A percentile compares a stretch with the other conserved stretches of the same genome.
phyloP scores from a whole-genome alignment of 768 basidiomycete genomes.

The Hebeloma cylindrosporum region DNA sequence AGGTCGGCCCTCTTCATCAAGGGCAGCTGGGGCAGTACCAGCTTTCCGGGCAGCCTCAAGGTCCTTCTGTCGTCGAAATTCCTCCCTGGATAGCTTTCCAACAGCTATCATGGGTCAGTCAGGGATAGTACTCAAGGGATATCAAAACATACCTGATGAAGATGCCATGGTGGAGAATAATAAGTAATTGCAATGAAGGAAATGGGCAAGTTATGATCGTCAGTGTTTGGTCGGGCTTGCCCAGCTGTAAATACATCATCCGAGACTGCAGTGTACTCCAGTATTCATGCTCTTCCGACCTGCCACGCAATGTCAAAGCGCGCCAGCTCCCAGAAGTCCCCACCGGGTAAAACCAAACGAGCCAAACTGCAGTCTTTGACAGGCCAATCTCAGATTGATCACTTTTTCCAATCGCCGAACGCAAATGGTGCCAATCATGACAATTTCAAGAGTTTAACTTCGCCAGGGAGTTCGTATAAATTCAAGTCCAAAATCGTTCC shows the following conservation, averaged over 20 bases:
- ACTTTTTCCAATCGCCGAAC: constrained; percentile 26
- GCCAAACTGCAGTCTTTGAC: constrained; percentile 12
- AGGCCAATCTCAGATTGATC: constrained; percentile 28
- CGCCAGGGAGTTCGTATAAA: not conserved
- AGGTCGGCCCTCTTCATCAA: constrained; percentile 91
- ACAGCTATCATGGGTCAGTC: constrained; percentile 37
- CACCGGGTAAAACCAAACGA: constrained; percentile 20
- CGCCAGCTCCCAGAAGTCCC: constrained; percentile 6
- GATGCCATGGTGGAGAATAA: constrained; percentile 34
- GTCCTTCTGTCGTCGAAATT: constrained; percentile 94
- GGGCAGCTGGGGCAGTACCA: constrained; percentile 93
- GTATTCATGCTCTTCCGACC: too few relatives aligned
- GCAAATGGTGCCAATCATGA: too few relatives aligned
- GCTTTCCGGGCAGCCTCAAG: constrained; percentile 98
- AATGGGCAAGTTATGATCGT: not conserved
- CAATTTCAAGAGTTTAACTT: not conserved
- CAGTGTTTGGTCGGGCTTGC: too few relatives aligned
- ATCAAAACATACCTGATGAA: constrained; percentile 36
- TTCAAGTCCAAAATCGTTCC: not conserved
- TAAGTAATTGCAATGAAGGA: not conserved
- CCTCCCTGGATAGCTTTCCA: constrained; percentile 91
- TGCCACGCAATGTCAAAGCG: constrained; percentile 26
- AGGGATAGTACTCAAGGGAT: not conserved
- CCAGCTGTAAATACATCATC: too few relatives aligned
- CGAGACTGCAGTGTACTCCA: too few relatives aligned